These are phyloP conservation scores for Saccharum officinarum DNA, from an alignment of 176 grass and related monocot genomes.

Conservation along the genomic window DNA sequence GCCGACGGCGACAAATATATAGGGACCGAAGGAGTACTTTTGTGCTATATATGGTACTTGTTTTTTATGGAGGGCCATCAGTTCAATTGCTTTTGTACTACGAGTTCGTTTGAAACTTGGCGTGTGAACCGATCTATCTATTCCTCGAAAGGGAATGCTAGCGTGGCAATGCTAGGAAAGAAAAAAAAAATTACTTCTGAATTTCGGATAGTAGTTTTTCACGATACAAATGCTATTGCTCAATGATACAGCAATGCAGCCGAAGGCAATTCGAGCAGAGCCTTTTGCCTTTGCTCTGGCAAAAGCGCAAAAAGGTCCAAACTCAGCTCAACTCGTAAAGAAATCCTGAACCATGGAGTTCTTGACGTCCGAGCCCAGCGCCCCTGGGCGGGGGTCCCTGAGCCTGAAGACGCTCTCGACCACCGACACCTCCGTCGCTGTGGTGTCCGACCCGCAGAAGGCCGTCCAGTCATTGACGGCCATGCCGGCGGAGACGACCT, in stretches of 20 bases:
- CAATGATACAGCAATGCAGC: not conserved
- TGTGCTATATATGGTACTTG: too few species aligned
- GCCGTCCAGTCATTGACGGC: conserved; percentile 80
- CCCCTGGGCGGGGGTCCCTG: conserved; percentile 54
- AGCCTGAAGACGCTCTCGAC: conserved; percentile 77
- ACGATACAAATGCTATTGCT: not conserved
- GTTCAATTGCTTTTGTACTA: not conserved
- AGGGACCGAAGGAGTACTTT: too few species aligned
- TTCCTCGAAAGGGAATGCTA: not conserved
- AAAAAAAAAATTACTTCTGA: not conserved
- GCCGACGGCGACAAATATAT: too few species aligned
- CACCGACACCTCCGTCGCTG: conserved; percentile 75
- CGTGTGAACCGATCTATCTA: not conserved
- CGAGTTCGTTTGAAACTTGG: not conserved
- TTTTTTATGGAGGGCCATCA: not conserved
- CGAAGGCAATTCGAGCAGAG: not conserved
- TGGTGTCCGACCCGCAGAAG: conserved; percentile 90
- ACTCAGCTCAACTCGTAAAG: not conserved
- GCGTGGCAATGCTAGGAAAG: not conserved
- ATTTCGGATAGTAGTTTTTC: not conserved
- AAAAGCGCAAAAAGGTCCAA: not conserved
- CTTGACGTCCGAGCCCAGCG: conserved; percentile 54
- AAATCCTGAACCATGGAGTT: conserved; percentile 61
- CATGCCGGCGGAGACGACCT: conserved; percentile 68
- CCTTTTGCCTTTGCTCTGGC: not conserved